Percentiles rank a stretch among this genome's conserved stretches.
These are phyloP conservation scores for Boletales sp. DNA, from an alignment of 768 basidiomycete species.

Conservation along the genomic window DNA sequence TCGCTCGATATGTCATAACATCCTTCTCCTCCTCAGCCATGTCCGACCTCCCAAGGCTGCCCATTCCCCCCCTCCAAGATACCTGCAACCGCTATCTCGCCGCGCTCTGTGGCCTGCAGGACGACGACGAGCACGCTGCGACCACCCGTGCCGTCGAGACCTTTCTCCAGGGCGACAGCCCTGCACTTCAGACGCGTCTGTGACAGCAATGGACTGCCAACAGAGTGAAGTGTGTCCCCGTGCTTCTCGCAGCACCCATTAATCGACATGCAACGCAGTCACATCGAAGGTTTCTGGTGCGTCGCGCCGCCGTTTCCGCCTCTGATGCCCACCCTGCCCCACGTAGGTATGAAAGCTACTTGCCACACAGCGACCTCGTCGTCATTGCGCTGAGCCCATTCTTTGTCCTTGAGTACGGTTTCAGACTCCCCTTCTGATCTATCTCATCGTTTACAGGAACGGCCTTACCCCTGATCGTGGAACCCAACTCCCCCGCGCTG, in stretches of 20 bases:
- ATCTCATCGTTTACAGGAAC: conserved; percentile 48
- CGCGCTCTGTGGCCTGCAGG: conserved; percentile 82
- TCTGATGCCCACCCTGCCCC: too few species aligned
- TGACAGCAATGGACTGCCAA: conserved; percentile 69
- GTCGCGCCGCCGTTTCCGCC: conserved; percentile 14
- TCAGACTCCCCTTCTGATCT: neutral
- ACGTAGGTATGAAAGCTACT: conserved; percentile 83
- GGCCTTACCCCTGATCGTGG: conserved; percentile 87
- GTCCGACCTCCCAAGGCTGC: conserved; percentile 77
- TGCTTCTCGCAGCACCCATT: too few species aligned
- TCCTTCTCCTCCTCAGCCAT: too few species aligned
- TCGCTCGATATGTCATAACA: too few species aligned
- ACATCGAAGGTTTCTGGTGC: conserved; percentile 97
- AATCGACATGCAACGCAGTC: conserved; percentile 41
- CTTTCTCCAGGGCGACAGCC: conserved; percentile 80
- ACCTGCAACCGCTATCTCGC: conserved; percentile 78
- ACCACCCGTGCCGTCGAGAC: conserved; percentile 74
- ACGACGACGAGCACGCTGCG: conserved; percentile 70
- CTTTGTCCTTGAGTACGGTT: conserved; percentile 89
- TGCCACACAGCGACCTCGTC: conserved; percentile 87
- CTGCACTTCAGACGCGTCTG: conserved; percentile 74
- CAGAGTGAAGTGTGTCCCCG: conserved; percentile 57
- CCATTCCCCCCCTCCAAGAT: conserved; percentile 85
- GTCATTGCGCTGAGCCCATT: conserved; percentile 95
- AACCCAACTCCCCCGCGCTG: conserved; percentile 83